A percentile compares a stretch with the other conserved stretches of the same genome.
Conservation (phyloP, 2,329 filamentous ascomycete genomes). For the Epicoccum nigrum region DNA sequence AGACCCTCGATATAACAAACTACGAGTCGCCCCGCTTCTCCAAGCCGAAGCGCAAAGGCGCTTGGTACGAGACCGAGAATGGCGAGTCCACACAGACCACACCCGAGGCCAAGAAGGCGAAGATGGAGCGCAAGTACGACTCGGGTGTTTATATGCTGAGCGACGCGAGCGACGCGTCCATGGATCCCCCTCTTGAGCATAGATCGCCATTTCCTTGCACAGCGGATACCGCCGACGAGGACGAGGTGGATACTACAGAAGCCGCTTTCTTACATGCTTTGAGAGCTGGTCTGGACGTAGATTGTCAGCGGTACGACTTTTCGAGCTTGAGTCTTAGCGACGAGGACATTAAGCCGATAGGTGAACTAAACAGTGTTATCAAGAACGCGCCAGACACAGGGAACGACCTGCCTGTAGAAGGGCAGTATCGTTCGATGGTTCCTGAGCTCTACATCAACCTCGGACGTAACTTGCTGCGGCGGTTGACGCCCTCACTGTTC, state of each 20-base stretch:
- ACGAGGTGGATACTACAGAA: constrained; percentile 10
- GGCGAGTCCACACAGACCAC: constrained; percentile 22
- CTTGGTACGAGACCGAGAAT: constrained; percentile 36
- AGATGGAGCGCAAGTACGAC: constrained; percentile 40
- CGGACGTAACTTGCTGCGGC: constrained; percentile 26
- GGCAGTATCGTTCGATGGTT: constrained; percentile 40
- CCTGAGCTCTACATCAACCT: constrained; percentile 35
- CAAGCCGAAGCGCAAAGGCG: constrained; percentile 42
- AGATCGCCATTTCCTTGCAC: constrained; percentile 22
- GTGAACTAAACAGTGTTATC: constrained; percentile 35
- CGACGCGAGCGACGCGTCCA: constrained; percentile 29
- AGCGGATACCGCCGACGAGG: constrained; percentile 4
- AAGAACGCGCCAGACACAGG: constrained; percentile 30
- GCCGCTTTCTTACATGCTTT: constrained; percentile 21
- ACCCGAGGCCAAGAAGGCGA: constrained; percentile 33
- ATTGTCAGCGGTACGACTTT: constrained; percentile 28
- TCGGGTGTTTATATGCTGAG: constrained; percentile 43
- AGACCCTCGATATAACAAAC: constrained; percentile 38
- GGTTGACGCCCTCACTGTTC: constrained; percentile 34
- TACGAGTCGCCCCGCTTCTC: constrained; percentile 40
- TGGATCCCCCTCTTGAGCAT: constrained; percentile 21
- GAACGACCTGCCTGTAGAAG: constrained; percentile 32
- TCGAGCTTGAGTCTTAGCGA: constrained; percentile 22
- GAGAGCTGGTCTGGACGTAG: constrained; percentile 20
- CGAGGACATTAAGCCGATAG: constrained; percentile 32